phyloP scores from a whole-genome alignment of 164 flowering plant species.

The Aristolochia contorta region DNA sequence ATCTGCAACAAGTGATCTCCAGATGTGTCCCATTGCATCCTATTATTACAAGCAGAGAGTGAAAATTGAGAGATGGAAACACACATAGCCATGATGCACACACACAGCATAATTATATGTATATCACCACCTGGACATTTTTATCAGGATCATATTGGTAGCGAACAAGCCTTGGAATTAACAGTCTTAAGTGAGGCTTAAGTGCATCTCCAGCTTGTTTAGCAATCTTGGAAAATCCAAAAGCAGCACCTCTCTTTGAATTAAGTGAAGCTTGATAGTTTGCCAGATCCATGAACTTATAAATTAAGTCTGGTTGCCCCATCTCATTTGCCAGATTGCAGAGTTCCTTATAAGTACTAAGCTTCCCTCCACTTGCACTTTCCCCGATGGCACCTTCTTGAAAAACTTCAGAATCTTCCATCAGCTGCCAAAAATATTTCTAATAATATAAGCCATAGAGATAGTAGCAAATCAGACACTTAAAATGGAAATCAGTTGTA shows the following conservation, averaged over 20 bases:
- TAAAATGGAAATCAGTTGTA: conserved; percentile 1
- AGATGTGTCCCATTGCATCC: conserved; percentile 99
- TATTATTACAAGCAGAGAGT: conserved; percentile 13
- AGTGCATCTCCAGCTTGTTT: conserved; percentile 98
- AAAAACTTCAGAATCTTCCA: conserved; percentile 91
- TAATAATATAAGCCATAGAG: neutral
- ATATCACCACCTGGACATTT: conserved; percentile 74
- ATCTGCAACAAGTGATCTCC: conserved; percentile 91
- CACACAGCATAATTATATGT: neutral
- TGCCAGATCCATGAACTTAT: conserved; percentile 98
- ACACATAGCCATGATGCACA: neutral
- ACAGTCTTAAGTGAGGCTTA: conserved; percentile 57
- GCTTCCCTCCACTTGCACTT: conserved; percentile 81
- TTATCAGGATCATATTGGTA: conserved; percentile 99
- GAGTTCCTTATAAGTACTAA: conserved; percentile 95
- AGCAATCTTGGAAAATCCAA: conserved; percentile 97
- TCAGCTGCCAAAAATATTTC: conserved; percentile 37
- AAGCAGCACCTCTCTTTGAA: conserved; percentile 98
- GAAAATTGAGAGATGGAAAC: conserved; percentile 3
- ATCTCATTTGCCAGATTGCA: conserved; percentile 93
- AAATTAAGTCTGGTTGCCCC: conserved; percentile 96
- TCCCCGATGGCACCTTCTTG: conserved; percentile 89
- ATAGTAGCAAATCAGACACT: neutral
- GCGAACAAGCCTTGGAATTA: conserved; percentile 88
- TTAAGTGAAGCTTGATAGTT: conserved; percentile 88